Base-by-base conservation (phyloP, 2,329 filamentous ascomycete species). In the Sporothrix humicola region DNA sequence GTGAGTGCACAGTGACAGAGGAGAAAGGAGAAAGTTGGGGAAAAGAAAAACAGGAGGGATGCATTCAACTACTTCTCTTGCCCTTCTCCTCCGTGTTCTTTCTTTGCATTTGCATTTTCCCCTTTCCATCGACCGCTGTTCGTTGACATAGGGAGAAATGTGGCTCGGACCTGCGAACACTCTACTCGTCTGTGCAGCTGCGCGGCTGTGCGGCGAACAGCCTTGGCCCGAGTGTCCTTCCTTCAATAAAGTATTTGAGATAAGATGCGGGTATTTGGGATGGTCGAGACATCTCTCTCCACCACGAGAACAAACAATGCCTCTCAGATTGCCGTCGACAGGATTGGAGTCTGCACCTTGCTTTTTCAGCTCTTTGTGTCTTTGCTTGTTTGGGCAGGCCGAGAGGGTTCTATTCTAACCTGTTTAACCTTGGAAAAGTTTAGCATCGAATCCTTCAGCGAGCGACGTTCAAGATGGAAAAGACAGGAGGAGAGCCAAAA, bases 371-470 rank as follows among this genome's bases (percentile, higher is more conserved):
- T 59, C 26, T 17, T 9, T 9, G 15, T 66, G 20, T 26, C 42
- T 20, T 48, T 66, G 42, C 61, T 66, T 48, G 42, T 48, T 66
- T 66, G n/a, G 61, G 61, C 12, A 15, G 61, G 61, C 42, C 61
- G 61, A 66, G 59, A 46, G 58, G 58, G 37, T n/a, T 65, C n/a
- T 23, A 65, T 65, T 44, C 7, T 46, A 23, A 46, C 59, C 59
- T 65, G 37, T 52, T 54, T 56, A 44, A n/a, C 52, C 68, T 46
- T 20, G 37, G 37, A 59, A 23, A 37, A 54, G 68, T 56, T 31
- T 70, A 70, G 68, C 68, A 70, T 58, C 31, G 68, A 56, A 58
- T 58, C 68, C 68, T 58, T 56, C 50, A 13, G n/a, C n/a, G n/a
- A 20, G 37, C 31, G 12, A 65, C 3, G 31, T 44, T n/a, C 8